Base-by-base conservation (phyloP, 345 rosid species). In the Euphorbia peplus region DNA sequence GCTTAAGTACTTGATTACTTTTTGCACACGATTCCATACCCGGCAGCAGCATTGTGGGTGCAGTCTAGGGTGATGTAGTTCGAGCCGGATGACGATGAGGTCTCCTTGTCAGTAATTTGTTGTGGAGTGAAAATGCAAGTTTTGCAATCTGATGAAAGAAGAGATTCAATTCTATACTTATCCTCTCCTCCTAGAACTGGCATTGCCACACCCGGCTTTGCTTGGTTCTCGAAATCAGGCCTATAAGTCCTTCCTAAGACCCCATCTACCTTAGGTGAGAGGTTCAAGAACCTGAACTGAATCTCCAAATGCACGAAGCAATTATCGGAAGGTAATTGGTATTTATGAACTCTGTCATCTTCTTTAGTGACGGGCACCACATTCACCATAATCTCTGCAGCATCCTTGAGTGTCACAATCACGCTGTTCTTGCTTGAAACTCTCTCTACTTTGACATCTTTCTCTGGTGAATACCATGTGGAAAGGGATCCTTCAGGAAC, bases 361-460 rank as follows among this genome's bases (percentile, higher is more conserved):
- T 91, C 90, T 72, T 85, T 80, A 0, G 85, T 89, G 8, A 91
- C 88, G 5, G 93, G 93, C 54, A 89, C 87, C 1, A 80, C 93
- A 67, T 79, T 87, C 68, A 91, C 75, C 59, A 78, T 78, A 47
- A 88, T 83, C 79, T 86, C 91, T 0, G 78, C 83, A 8, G 75
- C 58, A 25, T 83, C 85, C 22, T 73, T 70, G 4, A 91, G 42
- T 12, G 78, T 79, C 50, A 89, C 76, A 15, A 69, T 29, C 39
- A 75, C 86, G 50, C 86, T 84, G 74, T 87, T 91, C 79, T 75
- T 87, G 74, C 24, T 60, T 0, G 84, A 74, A 37, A 73, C 80
- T 69, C 93, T 84, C 80, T 85, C 87, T 3, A 90, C 83, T 68
- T 72, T 81, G 61, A 90, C 47, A 67, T 77, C 79, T 24, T 76